phyloP scores from a whole-genome alignment of 768 basidiomycete species.

The Phylloporus sp. region DNA sequence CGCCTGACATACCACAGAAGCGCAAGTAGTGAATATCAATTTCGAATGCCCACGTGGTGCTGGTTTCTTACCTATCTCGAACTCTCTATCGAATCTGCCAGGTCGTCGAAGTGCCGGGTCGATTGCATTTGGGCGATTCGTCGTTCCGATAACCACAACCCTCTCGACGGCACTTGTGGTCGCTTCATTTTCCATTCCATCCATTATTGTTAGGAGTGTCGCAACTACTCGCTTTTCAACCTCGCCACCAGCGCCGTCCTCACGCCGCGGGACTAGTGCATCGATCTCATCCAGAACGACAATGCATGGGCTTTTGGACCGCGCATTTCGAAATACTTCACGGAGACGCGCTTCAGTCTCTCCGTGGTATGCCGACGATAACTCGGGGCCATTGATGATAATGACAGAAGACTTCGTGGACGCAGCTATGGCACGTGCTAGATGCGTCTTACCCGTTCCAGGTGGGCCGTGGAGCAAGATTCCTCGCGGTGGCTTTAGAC shows the following conservation, averaged over 20 bases:
- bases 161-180: constrained; percentile 41
- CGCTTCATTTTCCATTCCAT: constrained; percentile 66
- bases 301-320: constrained; percentile 79
- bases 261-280: constrained; percentile 85
- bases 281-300: constrained; percentile 96
- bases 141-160: constrained; percentile 94
- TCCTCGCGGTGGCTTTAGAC: constrained; percentile 94
- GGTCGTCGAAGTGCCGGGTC: constrained; percentile 89
- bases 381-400: constrained; percentile 91
- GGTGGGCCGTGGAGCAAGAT: constrained; percentile 94
- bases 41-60: not conserved
- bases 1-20: constrained; percentile 44
- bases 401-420: constrained; percentile 86
- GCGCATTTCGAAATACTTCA: constrained; percentile 84
- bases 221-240: constrained; percentile 96
- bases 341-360: constrained; percentile 92
- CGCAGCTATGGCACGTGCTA: constrained; percentile 89
- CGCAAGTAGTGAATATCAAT: not conserved
- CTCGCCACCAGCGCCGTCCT: constrained; percentile 87
- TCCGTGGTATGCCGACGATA: constrained; percentile 93
- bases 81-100: constrained; percentile 90
- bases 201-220: constrained; percentile 88
- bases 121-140: constrained; percentile 92
- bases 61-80: constrained; percentile 73
- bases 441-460: constrained; percentile 96